Evolutionary conservation across 805 yeast genomes (phyloP), one percentile per base, ranked within the genome.

Genomic region (Wickerhamiella allomyrinae): DNA sequence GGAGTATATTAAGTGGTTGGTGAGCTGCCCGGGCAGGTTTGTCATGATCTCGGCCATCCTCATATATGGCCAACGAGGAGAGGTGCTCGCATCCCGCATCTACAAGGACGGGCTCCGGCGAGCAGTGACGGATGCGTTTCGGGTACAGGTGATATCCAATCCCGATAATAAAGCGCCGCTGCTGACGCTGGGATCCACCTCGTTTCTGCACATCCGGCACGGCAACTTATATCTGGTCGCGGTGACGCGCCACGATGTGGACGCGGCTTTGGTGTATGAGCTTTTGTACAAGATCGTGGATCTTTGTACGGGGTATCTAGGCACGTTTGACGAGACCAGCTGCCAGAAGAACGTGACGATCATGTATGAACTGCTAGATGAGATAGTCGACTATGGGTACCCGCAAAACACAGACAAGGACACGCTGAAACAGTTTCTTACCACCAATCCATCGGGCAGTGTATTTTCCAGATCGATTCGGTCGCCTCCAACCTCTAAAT

Each of bases 171-270:
- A 77, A 47, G 72, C 84, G 0, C 89, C 91, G 0, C 69, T 81
- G 1, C 63, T 89, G 35, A 91, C 97, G 0, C 62, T 91, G 35
- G 97, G 97, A 1, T 83, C 94, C 0, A 91, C 97, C 0, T 79
- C 95, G 0, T 91, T 89, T 56, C 69, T 85, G 41, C 87, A 85
- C 55, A 77, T 83, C 38, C 74, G 73, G 49, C 65, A 67, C 44
- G 66, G 68, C 11, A 65, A 69, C 40, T 52, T 89, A 13, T 91
- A 93, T 80, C 53, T 85, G 7, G 94, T 87, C 9, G 94, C 87
- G 0, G 86, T 87, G n/a, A 75, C 93, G 1, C 71, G 96, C 47
- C 78, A 85, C 34, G 91, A 89, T 56, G 83, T 79, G 29, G 95
- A 89, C 57, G 86, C 87, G 25, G 74, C 86, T 1, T 59, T 76